These are phyloP conservation scores for Cryptococcus sp. DNA, from an alignment of 1,284 basidiomycete species.

Conservation along the genomic window DNA sequence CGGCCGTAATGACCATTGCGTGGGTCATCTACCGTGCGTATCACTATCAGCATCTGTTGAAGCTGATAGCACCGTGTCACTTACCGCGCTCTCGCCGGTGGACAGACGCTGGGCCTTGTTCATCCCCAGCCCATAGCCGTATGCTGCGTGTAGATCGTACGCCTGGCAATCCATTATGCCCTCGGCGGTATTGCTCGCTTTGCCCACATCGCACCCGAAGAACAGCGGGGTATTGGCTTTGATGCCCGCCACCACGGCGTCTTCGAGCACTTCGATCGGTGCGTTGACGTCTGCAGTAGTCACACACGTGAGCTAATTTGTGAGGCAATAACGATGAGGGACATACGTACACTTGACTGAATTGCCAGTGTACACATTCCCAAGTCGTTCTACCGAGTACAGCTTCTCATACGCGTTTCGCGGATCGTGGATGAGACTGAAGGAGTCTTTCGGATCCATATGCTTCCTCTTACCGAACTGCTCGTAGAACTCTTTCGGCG, in stretches of 20 bases:
- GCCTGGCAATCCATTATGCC: conserved; percentile 86
- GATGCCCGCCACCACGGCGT: conserved; percentile 76
- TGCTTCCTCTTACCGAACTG: conserved; percentile 36
- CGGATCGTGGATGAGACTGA: conserved; percentile 94
- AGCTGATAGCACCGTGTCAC: neutral
- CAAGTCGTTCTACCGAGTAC: conserved; percentile 91
- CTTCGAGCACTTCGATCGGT: conserved; percentile 75
- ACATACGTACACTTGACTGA: conserved; percentile 70
- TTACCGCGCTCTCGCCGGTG: conserved; percentile 80
- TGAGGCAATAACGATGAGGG: too few species aligned
- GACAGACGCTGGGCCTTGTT: conserved; percentile 83
- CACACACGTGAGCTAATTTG: too few species aligned
- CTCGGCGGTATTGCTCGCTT: conserved; percentile 48
- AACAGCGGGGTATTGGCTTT: conserved; percentile 89
- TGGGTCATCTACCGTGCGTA: conserved; percentile 34
- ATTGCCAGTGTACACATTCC: conserved; percentile 85
- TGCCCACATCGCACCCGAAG: conserved; percentile 76
- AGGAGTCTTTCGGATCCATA: conserved; percentile 61
- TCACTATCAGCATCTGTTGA: neutral
- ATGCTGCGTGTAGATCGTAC: conserved; percentile 77
- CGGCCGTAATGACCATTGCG: conserved; percentile 80
- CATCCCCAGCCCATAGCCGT: conserved; percentile 62
- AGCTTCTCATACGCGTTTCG: conserved; percentile 77
- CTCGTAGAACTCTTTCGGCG: conserved; percentile 76
- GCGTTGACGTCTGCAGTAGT: conserved; percentile 77